Evolutionary conservation across 345 rosid genomes (phyloP).

Genomic region (Gossypium longicalyx): DNA sequence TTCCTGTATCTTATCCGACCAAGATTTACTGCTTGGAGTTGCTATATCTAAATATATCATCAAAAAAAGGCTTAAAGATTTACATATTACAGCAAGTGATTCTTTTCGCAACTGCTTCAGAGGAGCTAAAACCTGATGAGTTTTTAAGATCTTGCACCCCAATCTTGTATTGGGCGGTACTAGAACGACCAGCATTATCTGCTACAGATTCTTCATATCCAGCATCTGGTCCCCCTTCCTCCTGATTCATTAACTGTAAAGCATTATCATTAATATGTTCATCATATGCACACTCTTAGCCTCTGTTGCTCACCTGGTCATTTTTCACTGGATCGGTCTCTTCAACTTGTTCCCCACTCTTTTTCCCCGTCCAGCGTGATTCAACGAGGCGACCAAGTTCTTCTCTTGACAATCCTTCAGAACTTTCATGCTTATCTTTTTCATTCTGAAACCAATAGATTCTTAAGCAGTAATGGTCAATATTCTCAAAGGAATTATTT

Average conservation of each 20-base stretch:
- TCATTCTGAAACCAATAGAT: slow-evolving; percentile 25
- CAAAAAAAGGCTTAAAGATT: too few relatives aligned
- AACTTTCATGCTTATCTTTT: slow-evolving; percentile 27
- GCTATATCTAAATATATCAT: too few relatives aligned
- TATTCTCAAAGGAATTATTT: background rate
- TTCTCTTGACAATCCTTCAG: slow-evolving; percentile 56
- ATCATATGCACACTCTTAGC: slow-evolving; percentile 19
- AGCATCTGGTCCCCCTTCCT: slow-evolving; percentile 26
- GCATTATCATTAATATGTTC: background rate
- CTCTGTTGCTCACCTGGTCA: background rate
- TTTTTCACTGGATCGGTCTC: slow-evolving; percentile 19
- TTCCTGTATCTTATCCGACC: slow-evolving; percentile 14
- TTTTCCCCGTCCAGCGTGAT: slow-evolving; percentile 69
- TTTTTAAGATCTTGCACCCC: too few relatives aligned
- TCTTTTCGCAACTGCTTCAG: too few relatives aligned
- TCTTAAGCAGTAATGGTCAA: background rate
- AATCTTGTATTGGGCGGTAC: too few relatives aligned
- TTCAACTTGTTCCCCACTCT: slow-evolving; percentile 24
- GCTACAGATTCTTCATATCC: slow-evolving; percentile 31
- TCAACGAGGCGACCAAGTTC: slow-evolving; percentile 64
- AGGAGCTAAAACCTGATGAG: too few relatives aligned
- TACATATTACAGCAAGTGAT: too few relatives aligned
- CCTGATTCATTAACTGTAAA: slow-evolving; percentile 8
- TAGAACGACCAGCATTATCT: slow-evolving; percentile 23
- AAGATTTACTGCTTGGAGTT: background rate